Conservation (phyloP, 192 early-diverging fungal genomes). For the Paraglomus brasilianum region DNA sequence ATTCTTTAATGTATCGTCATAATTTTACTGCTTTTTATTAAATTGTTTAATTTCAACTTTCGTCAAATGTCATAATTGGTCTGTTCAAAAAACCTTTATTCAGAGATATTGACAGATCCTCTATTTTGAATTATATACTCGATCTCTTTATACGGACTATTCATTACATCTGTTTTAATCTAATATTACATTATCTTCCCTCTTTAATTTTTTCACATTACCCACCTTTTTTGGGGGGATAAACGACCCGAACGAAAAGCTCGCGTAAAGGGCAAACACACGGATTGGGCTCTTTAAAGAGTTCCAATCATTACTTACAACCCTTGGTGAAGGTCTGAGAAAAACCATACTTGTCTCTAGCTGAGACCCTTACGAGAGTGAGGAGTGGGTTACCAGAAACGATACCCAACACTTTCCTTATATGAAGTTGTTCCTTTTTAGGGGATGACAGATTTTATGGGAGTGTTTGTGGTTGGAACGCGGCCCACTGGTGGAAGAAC, state of each 20-base stretch:
- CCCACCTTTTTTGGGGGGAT: too few species aligned
- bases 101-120: too few species aligned
- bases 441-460: slow-evolving; percentile 17
- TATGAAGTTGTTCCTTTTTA: slow-evolving; percentile 14
- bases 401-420: slow-evolving; percentile 23
- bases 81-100: too few species aligned
- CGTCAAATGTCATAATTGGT: too few species aligned
- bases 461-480: slow-evolving; percentile 22
- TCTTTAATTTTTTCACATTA: not conserved
- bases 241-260: slow-evolving; percentile 32
- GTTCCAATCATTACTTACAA: slow-evolving; percentile 3
- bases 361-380: slow-evolving; percentile 25
- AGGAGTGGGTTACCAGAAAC: slow-evolving; percentile 29
- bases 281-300: slow-evolving; percentile 3
- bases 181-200: not conserved
- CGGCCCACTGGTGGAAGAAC: slow-evolving; percentile 32
- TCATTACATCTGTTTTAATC: not conserved
- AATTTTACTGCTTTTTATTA: too few species aligned
- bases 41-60: too few species aligned
- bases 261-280: slow-evolving; percentile 41
- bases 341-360: slow-evolving; percentile 33
- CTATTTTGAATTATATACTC: not conserved
- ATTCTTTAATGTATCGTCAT: too few species aligned
- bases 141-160: not conserved
- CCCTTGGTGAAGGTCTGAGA: slow-evolving; percentile 43